A percentile compares a stretch with the other conserved stretches of the same genome.
phyloP scores from a whole-genome alignment of 2,329 filamentous ascomycete genomes.

The Paraconiothyrium sp. region DNA sequence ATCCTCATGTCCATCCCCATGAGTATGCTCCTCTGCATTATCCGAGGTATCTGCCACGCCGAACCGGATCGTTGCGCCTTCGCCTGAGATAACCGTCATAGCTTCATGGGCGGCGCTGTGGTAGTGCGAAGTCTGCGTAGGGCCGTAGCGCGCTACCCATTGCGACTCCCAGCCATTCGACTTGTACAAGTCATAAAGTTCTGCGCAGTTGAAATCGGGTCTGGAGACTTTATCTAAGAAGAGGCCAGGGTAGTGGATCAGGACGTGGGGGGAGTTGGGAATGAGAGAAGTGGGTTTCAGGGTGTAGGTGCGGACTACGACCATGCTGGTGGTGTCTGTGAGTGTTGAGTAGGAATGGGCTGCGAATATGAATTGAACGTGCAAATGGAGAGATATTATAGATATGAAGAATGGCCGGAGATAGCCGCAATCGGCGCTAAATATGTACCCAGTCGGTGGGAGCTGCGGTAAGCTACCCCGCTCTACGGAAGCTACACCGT shows the following conservation, averaged over 20 bases:
- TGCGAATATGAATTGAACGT: background rate
- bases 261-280: conserved; percentile 55
- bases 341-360: background rate
- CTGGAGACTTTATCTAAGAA: conserved; percentile 37
- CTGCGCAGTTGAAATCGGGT: conserved; percentile 34
- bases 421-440: background rate
- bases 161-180: conserved; percentile 63
- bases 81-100: conserved; percentile 66
- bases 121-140: conserved; percentile 65
- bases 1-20: conserved; percentile 53
- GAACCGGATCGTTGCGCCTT: conserved; percentile 62
- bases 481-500: conserved; percentile 2
- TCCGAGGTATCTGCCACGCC: conserved; percentile 61
- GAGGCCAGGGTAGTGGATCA: conserved; percentile 63
- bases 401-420: background rate
- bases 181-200: conserved; percentile 57
- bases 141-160: conserved; percentile 67
- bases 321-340: conserved; percentile 12
- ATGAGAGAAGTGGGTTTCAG: conserved; percentile 45
- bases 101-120: conserved; percentile 66
- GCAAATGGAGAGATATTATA: background rate
- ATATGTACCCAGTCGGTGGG: background rate
- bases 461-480: conserved; percentile 5
- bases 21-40: conserved; percentile 53
- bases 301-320: conserved; percentile 33